These are phyloP conservation scores for Aspergillus sergii DNA, from an alignment of 2,329 filamentous ascomycete genomes.

Conservation along the genomic window DNA sequence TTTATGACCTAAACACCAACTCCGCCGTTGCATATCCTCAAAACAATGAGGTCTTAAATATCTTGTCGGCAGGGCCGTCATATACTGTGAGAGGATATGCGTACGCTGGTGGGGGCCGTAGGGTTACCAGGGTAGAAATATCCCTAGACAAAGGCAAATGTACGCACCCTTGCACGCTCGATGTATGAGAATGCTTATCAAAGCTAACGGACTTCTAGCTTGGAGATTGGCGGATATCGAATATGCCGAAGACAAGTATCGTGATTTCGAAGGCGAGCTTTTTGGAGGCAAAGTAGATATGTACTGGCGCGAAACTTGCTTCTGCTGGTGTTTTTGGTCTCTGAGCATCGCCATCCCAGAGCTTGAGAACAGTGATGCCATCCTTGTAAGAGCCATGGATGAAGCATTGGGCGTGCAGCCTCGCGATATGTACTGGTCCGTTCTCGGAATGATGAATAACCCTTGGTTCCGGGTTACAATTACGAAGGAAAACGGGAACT, in stretches of 20 bases:
- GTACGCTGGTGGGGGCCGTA: slow-evolving; percentile 82
- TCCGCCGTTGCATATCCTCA: slow-evolving; percentile 78
- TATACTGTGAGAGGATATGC: slow-evolving; percentile 81
- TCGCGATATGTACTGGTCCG: slow-evolving; percentile 94
- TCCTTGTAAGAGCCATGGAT: slow-evolving; percentile 86
- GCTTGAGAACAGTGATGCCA: slow-evolving; percentile 66
- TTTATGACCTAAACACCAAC: slow-evolving; percentile 89
- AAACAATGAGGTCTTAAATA: slow-evolving; percentile 68
- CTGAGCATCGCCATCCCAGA: slow-evolving; percentile 66
- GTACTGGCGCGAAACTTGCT: slow-evolving; percentile 76
- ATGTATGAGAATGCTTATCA: neutral
- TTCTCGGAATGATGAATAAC: slow-evolving; percentile 97
- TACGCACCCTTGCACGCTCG: slow-evolving; percentile 18
- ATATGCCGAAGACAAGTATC: slow-evolving; percentile 85
- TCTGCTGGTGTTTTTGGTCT: slow-evolving; percentile 94
- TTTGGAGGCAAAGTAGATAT: slow-evolving; percentile 80
- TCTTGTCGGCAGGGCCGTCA: slow-evolving; percentile 51
- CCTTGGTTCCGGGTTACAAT: slow-evolving; percentile 87
- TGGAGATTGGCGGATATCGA: slow-evolving; percentile 78
- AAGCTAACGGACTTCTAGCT: slow-evolving; percentile 35
- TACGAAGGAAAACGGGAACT: slow-evolving; percentile 62
- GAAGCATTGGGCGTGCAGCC: slow-evolving; percentile 85
- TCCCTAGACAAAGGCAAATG: slow-evolving; percentile 78
- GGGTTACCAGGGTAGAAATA: slow-evolving; percentile 79
- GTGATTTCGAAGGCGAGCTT: slow-evolving; percentile 63